Percentiles rank a stretch among this genome's conserved stretches.
Evolutionary conservation across 2,329 filamentous ascomycete genomes (phyloP).

Genomic region (Talaromyces rugulosus): DNA sequence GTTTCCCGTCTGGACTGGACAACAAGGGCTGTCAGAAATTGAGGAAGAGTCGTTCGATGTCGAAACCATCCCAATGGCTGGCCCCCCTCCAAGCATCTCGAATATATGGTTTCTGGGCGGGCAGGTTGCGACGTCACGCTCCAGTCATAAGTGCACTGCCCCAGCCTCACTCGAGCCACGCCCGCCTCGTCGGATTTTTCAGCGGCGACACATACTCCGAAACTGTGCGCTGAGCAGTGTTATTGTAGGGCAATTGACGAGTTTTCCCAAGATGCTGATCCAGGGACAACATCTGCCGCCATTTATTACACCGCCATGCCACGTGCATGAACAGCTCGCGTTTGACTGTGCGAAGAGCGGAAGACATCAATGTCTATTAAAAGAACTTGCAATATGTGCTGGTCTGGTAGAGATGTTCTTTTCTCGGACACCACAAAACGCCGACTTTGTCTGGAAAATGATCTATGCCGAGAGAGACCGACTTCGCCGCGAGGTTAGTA

Average conservation of each 20-base stretch:
- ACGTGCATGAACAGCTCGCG: constrained; percentile 2
- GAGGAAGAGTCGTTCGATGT: neutral
- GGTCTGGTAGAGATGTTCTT: constrained; percentile 9
- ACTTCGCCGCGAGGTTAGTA: constrained; percentile 6
- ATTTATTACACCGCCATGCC: constrained; percentile 10
- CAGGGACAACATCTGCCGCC: constrained; percentile 8
- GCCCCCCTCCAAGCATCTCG: neutral
- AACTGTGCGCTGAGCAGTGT: constrained; percentile 7
- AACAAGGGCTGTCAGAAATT: neutral
- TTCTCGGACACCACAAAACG: constrained; percentile 4
- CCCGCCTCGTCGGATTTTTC: constrained; percentile 1
- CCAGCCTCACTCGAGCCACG: neutral
- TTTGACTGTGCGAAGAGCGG: constrained; percentile 5
- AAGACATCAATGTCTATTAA: constrained; percentile 8
- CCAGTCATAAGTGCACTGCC: neutral
- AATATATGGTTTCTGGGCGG: neutral
- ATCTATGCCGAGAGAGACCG: constrained; percentile 11
- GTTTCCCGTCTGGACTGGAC: neutral
- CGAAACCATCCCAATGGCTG: neutral
- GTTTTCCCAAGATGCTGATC: constrained; percentile 10
- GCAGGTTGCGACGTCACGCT: neutral
- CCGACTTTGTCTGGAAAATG: constrained; percentile 8
- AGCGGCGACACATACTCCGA: constrained; percentile 1
- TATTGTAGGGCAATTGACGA: constrained; percentile 4
- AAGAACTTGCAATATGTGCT: constrained; percentile 10